Conservation (phyloP, 2,329 filamentous ascomycete species). For the Dactylellina leptospora region DNA sequence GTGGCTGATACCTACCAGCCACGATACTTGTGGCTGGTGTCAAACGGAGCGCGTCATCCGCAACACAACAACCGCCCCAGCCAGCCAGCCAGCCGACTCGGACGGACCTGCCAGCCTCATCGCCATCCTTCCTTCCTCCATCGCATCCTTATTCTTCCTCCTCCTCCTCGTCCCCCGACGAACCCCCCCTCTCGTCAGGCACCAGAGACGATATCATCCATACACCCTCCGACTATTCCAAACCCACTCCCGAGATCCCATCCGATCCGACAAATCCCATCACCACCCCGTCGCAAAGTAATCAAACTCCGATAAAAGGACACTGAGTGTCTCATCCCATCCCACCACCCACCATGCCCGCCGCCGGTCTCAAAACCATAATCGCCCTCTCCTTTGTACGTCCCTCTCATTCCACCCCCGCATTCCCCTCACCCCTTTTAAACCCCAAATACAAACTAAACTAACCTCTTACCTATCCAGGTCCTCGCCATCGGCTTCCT, state of each 20-base stretch:
- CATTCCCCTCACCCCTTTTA: background rate
- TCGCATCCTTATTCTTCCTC: conserved; percentile 12
- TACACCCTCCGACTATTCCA: background rate
- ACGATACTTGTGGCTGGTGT: conserved; percentile 20
- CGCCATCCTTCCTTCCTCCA: conserved; percentile 24
- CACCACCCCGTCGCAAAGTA: background rate
- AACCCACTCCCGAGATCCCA: background rate
- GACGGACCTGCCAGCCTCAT: conserved; percentile 45
- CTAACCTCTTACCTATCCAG: conserved; percentile 61
- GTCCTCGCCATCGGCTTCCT: conserved; percentile 98
- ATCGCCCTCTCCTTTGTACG: conserved; percentile 96
- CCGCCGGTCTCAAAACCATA: conserved; percentile 91
- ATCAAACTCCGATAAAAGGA: background rate
- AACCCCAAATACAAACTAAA: background rate
- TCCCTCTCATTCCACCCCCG: conserved; percentile 22
- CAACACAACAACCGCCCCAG: conserved; percentile 5
- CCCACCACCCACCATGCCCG: conserved; percentile 29
- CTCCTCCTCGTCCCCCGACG: conserved; percentile 14
- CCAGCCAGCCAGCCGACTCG: conserved; percentile 1
- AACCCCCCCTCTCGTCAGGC: conserved; percentile 18
- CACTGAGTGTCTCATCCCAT: background rate
- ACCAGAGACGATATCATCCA: conserved; percentile 18
- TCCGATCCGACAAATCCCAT: background rate
- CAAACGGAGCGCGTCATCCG: conserved; percentile 42
- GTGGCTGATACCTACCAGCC: conserved; percentile 26